Base-by-base conservation (phyloP, 2,329 filamentous ascomycete genomes). In the Aspergillus melleus region DNA sequence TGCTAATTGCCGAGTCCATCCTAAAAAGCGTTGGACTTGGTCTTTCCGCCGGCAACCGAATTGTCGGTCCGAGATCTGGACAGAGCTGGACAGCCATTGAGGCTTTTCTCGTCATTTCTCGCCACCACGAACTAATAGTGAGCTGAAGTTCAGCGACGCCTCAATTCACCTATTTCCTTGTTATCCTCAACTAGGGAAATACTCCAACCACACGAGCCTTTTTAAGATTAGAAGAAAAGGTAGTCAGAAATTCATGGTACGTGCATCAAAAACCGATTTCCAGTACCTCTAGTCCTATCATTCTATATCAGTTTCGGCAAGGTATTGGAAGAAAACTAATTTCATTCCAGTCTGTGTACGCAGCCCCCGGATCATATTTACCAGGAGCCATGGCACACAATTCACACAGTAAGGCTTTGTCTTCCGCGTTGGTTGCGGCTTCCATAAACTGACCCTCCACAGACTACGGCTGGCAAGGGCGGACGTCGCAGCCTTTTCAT, bases 391-490 rank as follows among this genome's bases (percentile, higher is more conserved):
- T 74, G 72, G 68, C 71, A 62, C 70, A 71, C 30, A 69, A 72
- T 49, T 56, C 68, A 52, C 65, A 70, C 16, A 68, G 72, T 74
- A 72, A 54, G 71, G 16, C 20, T 55, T 22, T 32, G 39, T 22
- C 14, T 20, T 16, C 14, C 4, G 10, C 46, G 16, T 36, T 29
- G 32, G 4, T 5, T 22, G 19, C 16, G 19, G 19, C 12, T 8
- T 20, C 2, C 12, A 49, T n/a, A 24, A 29, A 56, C 68, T 72
- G 54, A 73, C 64, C 29, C 5, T 1, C 12, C 14, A 14, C 58
- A 75, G 73, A 69, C 46, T 74, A 73, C 64, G 61, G 58, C 42
- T 75, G 72, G 72, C 65, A 65, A 54, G 68, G 66, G 53, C 68
- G 70, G 57, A 67, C 70, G 22, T 66, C 68, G 44, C 70, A 72